Base-by-base conservation (phyloP, 768 basidiomycete genomes). In the Rhodotorula paludigena region DNA sequence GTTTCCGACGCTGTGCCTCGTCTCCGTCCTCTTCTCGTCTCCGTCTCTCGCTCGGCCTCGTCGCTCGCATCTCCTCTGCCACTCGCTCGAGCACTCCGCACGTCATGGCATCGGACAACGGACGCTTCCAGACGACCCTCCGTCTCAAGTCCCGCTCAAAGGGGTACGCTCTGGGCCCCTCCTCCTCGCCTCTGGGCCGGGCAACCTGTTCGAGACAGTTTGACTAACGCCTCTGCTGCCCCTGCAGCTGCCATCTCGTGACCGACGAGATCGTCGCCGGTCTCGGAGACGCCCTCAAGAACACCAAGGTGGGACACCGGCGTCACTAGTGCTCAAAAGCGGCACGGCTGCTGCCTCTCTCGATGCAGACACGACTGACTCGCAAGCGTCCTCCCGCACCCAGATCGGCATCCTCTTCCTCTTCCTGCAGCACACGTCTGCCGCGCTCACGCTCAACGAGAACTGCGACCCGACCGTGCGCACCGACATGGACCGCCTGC, bases 401-500 rank as follows among this genome's bases (percentile, higher is more conserved):
- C 62, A 92, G 87, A 83, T 87, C 72, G 92, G 92, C 41, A 89
- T 96, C 83, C 79, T 93, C 57, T 90, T 87, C 78, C 84, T 96
- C 42, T 91, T 91, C 80, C 89, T 94, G 54, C 84, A 86, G 77
- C 89, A 92, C 78, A 89, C 89, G 9, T 88, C 86, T 45, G 87
- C 87, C 47, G 89, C 85, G 6, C 77, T 90, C 73, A 88, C 88
- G 2, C 80, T 96, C 62, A 96, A 94, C 77, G 92, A 96, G 79
- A 96, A 96, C 77, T 64, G 51, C 36, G 65, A 68, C 35, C 71
- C 68, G 49, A 67, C 60, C 59, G 66, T 73, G 1, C 58, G 69
- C 7, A 65, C 66, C 89, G 92, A 96, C 76, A 93, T 96, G 92
- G 86, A 90, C 74, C 94, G 93, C 90, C 89, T 90, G 8, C 80